Base-by-base conservation (phyloP, 306 rosid genomes). In the Prunus fruticosa region DNA sequence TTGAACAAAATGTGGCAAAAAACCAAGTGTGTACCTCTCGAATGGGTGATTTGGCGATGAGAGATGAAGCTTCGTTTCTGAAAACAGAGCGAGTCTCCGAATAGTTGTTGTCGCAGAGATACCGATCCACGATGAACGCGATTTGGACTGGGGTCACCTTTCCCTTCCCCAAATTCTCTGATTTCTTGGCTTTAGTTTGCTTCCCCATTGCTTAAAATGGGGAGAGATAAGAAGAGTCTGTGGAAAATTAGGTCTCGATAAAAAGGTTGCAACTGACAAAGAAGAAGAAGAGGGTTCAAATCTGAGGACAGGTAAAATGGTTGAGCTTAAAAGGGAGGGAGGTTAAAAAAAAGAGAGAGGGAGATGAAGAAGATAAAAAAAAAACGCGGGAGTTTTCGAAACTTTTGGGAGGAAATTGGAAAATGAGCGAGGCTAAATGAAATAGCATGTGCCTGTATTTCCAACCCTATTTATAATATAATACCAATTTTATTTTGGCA, bases 51-150 rank as follows among this genome's bases (percentile, higher is more conserved):
- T 84, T 87, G 49, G 92, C 73, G 34, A 93, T 82, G 66, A 89
- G 84, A 0, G 96, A 88, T 0, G 98, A 88, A 67, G 97, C 96
- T 86, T 91, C 93, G 16, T 75, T 78, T 71, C 96, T 71, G 72
- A 91, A 93, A 22, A 64, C 30, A 61, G 90, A 52, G n/a, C 96
- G 91, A 13, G 98, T 78, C 50, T 86, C 79, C 0, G 86, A 54
- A 74, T 58, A 91, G 57, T 78, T 83, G 82, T 88, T 89, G 34
- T 93, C 96, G 64, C 82, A 83, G 2, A 93, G 88, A 73, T 93
- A 93, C 8, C 87, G 76, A 47, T 93, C 97, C 16, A 93, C 98
- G 52, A 93, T 88, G 93, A 89, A 91, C 5, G 98, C 98, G 76
- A 93, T 75, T 69, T 91, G 97, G 25, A 65, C 70, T 0, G 98